Evolutionary conservation across 73 alveolate genomes (phyloP), one percentile per base, ranked within the genome.

Genomic region (Paramecium octaurelia): DNA sequence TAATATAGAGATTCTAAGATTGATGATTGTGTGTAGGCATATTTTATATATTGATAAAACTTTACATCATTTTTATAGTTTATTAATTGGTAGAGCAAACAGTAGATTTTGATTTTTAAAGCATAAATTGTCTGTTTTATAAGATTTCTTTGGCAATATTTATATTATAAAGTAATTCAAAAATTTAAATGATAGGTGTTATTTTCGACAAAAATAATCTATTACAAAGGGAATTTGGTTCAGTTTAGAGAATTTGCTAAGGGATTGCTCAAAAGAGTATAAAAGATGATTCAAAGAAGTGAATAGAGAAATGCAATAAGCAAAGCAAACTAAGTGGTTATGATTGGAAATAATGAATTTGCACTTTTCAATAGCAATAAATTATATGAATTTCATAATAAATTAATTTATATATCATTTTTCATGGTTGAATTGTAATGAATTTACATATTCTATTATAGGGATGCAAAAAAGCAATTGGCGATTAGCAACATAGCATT

Each of bases 21-120:
- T 4, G 91, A 80, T 42, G 91, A 80, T 44, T 80, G 91, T 80
- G 91, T 80, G 6, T 80, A 80, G 21, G 91, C 91, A 43, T 80
- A 80, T 35, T 80, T 80, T 80, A 80, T 80, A 44, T 80, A 80
- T 48, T 80, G 91, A 80, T 20, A 36, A 75, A 54, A 54, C 9
- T 54, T 7, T 40, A 40, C 16, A 40, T 40, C 2, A 36, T 7
- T 4, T 40, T 7, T 8, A 40, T 40, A 0, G 10, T 40, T 7
- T 40, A 40, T 40, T 27, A 27, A 27, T 27, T 27, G 31, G 31
- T 27, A 27, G 31, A 27, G 31, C 1, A 27, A 27, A 27, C 31
- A 27, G 31, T 27, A 27, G 31, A 27, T 27, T 27, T 27, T 27
- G 31, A 27, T 27, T 27, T 27, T 27, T 27, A 27, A 27, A 27